Conservation (phyloP, 2,329 filamentous ascomycete genomes). For the Colletotrichum caudatum region DNA sequence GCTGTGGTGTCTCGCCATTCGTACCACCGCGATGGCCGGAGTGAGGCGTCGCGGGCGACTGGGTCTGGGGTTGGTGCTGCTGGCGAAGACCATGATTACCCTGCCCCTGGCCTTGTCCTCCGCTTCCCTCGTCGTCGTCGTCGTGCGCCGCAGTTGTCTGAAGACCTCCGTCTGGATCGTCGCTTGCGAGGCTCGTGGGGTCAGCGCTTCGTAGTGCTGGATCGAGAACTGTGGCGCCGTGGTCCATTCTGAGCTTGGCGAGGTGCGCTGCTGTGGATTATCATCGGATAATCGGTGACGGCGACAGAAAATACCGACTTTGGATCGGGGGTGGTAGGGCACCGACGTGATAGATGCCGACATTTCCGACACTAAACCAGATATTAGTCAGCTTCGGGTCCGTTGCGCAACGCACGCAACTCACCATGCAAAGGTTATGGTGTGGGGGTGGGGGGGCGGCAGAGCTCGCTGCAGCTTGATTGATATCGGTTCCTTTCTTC, state of each 20-base stretch:
- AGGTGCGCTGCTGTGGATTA: constrained; percentile 19
- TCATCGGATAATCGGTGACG: constrained; percentile 39
- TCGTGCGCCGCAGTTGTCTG: constrained; percentile 5
- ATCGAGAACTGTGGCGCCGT: constrained; percentile 36
- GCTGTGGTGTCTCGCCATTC: constrained; percentile 30
- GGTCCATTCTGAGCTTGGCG: constrained; percentile 32
- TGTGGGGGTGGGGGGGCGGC: too few relatives aligned
- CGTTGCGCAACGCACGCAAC: background rate
- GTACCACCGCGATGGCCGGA: constrained; percentile 27
- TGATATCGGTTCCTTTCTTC: background rate
- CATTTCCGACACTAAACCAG: constrained; percentile 26
- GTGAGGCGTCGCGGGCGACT: constrained; percentile 33
- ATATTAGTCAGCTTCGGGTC: constrained; percentile 29
- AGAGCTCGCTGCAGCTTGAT: background rate
- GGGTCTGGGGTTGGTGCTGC: constrained; percentile 7
- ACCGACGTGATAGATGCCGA: constrained; percentile 32
- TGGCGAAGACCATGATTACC: constrained; percentile 6
- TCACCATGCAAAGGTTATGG: background rate
- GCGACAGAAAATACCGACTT: constrained; percentile 39
- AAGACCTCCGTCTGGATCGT: background rate
- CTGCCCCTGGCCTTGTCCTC: constrained; percentile 15
- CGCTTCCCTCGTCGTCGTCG: background rate
- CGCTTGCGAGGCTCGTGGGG: constrained; percentile 7
- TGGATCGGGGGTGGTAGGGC: constrained; percentile 11
- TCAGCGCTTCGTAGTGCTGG: constrained; percentile 36